Conservation (phyloP, 192 early-diverging fungal species). For the Coemansia sp. region DNA sequence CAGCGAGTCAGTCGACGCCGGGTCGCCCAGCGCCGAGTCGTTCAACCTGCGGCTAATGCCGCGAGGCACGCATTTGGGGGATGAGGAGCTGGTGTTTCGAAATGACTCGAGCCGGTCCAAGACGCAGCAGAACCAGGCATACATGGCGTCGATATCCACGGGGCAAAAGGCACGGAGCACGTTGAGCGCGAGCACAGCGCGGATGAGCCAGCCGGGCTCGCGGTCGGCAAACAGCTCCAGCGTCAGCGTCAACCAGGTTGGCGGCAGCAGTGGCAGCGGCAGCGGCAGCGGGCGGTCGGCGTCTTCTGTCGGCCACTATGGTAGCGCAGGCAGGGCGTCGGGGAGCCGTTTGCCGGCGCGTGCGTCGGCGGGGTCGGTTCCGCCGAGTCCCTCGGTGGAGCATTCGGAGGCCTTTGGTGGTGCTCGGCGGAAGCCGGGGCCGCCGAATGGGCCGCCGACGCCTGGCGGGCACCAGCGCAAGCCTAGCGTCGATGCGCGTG, state of each 20-base stretch:
- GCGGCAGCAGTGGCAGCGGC: too few relatives aligned
- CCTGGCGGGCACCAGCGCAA: slow-evolving; percentile 28
- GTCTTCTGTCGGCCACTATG: slow-evolving; percentile 22
- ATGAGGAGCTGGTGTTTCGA: slow-evolving; percentile 50
- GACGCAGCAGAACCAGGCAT: slow-evolving; percentile 44
- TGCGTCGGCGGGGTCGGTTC: slow-evolving; percentile 9
- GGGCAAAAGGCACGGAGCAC: slow-evolving; percentile 42
- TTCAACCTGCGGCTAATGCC: slow-evolving; percentile 46
- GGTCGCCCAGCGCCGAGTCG: slow-evolving; percentile 16
- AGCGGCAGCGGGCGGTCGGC: slow-evolving; percentile 16
- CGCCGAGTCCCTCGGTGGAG: background rate
- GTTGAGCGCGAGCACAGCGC: slow-evolving; percentile 17
- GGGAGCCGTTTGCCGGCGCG: slow-evolving; percentile 16
- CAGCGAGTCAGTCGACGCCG: slow-evolving; percentile 35
- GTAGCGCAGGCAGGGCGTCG: slow-evolving; percentile 2
- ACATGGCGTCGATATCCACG: slow-evolving; percentile 50
- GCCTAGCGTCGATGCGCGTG: slow-evolving; percentile 38
- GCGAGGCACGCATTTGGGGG: slow-evolving; percentile 34
- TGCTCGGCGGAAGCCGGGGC: slow-evolving; percentile 4
- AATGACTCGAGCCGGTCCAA: slow-evolving; percentile 45
- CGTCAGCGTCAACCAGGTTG: slow-evolving; percentile 30
- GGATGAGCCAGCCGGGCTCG: slow-evolving; percentile 15
- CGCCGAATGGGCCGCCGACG: background rate
- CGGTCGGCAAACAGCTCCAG: slow-evolving; percentile 39
- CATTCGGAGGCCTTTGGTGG: slow-evolving; percentile 11